phyloP scores from a whole-genome alignment of 2,329 filamentous ascomycete genomes.

The Alternaria gansuensis region DNA sequence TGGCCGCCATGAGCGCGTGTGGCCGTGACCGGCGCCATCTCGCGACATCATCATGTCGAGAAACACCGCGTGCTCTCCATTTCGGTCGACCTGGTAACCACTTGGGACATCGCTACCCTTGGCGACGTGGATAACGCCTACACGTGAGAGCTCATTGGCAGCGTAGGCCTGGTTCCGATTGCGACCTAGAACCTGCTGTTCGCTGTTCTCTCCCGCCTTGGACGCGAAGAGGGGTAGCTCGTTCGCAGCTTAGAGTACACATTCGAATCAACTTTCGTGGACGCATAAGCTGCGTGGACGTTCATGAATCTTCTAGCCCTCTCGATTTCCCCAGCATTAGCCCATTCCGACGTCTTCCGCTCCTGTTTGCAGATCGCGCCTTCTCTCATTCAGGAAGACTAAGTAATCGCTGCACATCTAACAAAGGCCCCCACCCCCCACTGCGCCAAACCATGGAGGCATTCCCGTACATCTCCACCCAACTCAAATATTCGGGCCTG shows the following conservation, averaged over 20 bases:
- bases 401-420: constrained; percentile 14
- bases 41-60: constrained; percentile 9
- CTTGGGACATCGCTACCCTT: constrained; percentile 11
- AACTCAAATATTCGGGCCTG: constrained; percentile 17
- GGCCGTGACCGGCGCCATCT: constrained; percentile 15
- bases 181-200: constrained; percentile 14
- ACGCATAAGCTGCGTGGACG: constrained; percentile 6
- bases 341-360: constrained; percentile 16
- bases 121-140: constrained; percentile 9
- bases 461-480: constrained; percentile 18
- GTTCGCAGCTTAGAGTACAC: constrained; percentile 3
- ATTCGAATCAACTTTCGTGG: constrained; percentile 2
- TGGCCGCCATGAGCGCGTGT: constrained; percentile 8
- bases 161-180: constrained; percentile 8
- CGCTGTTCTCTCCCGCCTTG: constrained; percentile 14
- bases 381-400: constrained; percentile 25
- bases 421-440: constrained; percentile 2
- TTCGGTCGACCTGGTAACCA: constrained; percentile 11
- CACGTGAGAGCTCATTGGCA: constrained; percentile 18
- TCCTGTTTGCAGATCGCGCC: constrained; percentile 19
- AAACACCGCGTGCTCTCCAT: constrained; percentile 7
- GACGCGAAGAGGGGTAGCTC: constrained; percentile 23
- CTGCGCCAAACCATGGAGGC: constrained; percentile 17
- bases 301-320: constrained; percentile 7
- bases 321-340: neutral